Base-by-base conservation (phyloP, 345 rosid species). In the Melastoma malabathricum region DNA sequence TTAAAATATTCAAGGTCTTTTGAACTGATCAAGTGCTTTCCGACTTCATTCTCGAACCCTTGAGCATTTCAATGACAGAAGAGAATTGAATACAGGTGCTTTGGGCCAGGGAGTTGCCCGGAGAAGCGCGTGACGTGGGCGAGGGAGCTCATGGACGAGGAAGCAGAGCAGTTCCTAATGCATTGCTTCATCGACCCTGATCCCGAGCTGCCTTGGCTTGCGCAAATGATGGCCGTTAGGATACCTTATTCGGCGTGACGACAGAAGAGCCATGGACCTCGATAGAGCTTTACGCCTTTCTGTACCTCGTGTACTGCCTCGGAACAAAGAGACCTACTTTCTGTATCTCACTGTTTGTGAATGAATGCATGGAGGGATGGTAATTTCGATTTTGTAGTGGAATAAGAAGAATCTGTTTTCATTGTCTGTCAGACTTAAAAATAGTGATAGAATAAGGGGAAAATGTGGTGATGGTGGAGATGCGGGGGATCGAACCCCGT, bases 111-210 rank as follows among this genome's bases (percentile, higher is more conserved):
- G 22, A 71, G 90, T 58, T 82, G 83, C 70, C 73, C 71, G n/a
- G 61, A 79, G 15, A 72, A 78, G 59, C 81, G 99, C 13, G 90
- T 71, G 55, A 61, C 69, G 0, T 85, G 97, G 99, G 71, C 84
- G 4, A 80, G 99, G 71, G 90, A 88, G 75, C 76, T 93, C 68
- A 54, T 81, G 47, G 89, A 81, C 45, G 95, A 85, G 61, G 99
- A 93, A 74, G 89, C 84, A 17, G 94, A 72, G 22, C 76, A 93
- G 31, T 93, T 88, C 57, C 67, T 93, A 6, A 49, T 52, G 69
- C 97, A 93, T 56, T 49, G 73, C 61, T 93, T 88, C 71, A 78
- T 85, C 2, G 94, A 85, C 69, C 90, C 94, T 17, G 72, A 79
- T 52, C 89, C 76, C 0, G 68, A 68, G 52, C 62, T 78, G 61